Base-by-base conservation (phyloP, 2,329 filamentous ascomycete species). In the Alternaria gansuensis region DNA sequence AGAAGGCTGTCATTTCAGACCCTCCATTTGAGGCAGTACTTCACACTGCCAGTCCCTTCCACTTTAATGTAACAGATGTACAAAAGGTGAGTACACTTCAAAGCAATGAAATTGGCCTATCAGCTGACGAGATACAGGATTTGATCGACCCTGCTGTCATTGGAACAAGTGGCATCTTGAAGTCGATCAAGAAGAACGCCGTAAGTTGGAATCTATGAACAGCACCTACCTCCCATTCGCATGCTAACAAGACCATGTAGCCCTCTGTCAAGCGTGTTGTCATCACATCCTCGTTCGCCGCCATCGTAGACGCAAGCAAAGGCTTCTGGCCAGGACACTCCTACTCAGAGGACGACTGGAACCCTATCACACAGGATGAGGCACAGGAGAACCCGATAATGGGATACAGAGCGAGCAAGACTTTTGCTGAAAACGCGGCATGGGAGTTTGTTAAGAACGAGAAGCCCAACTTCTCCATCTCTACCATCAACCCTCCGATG, bases 191-290 rank as follows among this genome's bases (percentile, higher is more conserved):
- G 51, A 55, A 54, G 28, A 43, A 26, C 6, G 56, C 56, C 13
- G 44, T 48, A 48, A 9, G 44, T 34, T 48, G 21, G 4, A 1
- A 3, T 13, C 4, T 8, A n/a, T 1, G 3, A 36, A 8, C 9
- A 2, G 17, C 23, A 3, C 9, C 6, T 9, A 34, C 9, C 21
- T 24, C 4, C 3, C 13, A 11, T 24, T 24, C 29, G 5, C 21
- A n/a, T 26, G 31, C 44, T 48, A 14, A 48, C 7, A 5, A 21
- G 2, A 24, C 2, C 13, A 2, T 48, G 21, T 36, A 48, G 2
- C 86, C 87, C 64, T 85, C 73, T 72, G 90, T 96, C 51, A 91
- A 88, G 79, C 85, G 88, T 59, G 89, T 96, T 13, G 88, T 88
- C 43, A 84, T 90, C 63, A 90, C 88, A 0, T 89, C 87, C 3